Conservation (phyloP, 2,329 filamentous ascomycete genomes). For the Graphilbum fragrans region DNA sequence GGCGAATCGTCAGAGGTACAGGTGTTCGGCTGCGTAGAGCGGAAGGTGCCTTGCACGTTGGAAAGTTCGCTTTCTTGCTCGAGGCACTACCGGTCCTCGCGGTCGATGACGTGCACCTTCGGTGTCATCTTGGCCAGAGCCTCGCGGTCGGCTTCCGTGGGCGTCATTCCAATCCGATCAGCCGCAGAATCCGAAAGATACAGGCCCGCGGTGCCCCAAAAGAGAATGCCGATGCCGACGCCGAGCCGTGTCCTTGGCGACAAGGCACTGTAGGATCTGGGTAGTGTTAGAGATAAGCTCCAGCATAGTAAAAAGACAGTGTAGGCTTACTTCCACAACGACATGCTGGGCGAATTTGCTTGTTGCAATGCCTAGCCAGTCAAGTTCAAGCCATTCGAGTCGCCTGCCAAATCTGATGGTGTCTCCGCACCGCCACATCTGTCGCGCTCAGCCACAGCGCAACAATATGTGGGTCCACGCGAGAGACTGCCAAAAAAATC, state of each 20-base stretch:
- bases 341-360: constrained; percentile 12
- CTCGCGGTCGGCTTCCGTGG: constrained; percentile 62
- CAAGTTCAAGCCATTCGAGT: neutral
- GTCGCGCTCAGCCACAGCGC: neutral
- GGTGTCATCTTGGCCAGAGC: constrained; percentile 50
- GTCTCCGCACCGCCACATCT: neutral
- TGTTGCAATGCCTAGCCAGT: neutral
- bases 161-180: constrained; percentile 57
- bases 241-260: constrained; percentile 56
- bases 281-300: neutral
- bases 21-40: too few species aligned
- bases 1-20: too few species aligned
- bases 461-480: neutral
- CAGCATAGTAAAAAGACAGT: neutral
- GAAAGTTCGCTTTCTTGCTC: neutral
- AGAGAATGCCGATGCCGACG: constrained; percentile 63
- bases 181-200: constrained; percentile 62
- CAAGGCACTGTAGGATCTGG: constrained; percentile 59
- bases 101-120: constrained; percentile 48
- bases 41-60: too few species aligned
- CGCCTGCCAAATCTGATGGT: too few species aligned
- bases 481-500: neutral
- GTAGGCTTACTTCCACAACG: constrained; percentile 13
- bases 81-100: neutral
- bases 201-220: constrained; percentile 65